Conservation (phyloP, 208 protist species). For the Trypanosoma cruzi region DNA sequence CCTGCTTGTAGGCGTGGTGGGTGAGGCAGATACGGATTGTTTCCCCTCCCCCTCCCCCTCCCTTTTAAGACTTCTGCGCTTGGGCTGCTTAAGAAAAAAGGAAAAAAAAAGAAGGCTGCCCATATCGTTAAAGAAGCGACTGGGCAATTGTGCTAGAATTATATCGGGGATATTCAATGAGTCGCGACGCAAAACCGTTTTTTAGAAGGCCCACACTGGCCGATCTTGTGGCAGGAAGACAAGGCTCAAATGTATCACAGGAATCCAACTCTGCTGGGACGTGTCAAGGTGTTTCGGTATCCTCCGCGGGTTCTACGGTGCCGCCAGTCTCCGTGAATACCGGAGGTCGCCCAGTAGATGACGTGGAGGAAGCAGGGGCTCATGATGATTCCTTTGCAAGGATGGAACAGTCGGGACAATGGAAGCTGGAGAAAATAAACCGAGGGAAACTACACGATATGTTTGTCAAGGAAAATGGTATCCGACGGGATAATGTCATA, state of each 20-base stretch:
- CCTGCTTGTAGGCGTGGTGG: neutral
- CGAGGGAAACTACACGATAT: neutral
- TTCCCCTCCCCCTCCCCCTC: no score
- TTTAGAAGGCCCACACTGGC: slow-evolving; percentile 8
- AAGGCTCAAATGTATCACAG: neutral
- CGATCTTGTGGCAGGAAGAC: slow-evolving; percentile 17
- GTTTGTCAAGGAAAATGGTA: slow-evolving; percentile 4
- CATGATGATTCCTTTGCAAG: neutral
- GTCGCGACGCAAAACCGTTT: neutral
- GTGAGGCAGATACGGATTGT: neutral
- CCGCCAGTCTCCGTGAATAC: neutral
- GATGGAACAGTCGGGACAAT: neutral
- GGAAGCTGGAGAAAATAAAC: neutral
- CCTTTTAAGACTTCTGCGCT: no score
- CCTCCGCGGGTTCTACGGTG: neutral
- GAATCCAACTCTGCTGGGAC: neutral
- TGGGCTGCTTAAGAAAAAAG: no score
- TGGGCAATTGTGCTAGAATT: neutral
- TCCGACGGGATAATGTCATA: slow-evolving; percentile 21
- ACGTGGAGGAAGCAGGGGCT: neutral
- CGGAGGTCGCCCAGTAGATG: neutral
- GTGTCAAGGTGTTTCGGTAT: neutral
- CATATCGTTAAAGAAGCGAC: neutral
- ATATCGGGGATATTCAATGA: neutral
- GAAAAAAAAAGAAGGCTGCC: neutral